Conservation (phyloP, 1,284 basidiomycete species). For the Schizopora paradoxa region DNA sequence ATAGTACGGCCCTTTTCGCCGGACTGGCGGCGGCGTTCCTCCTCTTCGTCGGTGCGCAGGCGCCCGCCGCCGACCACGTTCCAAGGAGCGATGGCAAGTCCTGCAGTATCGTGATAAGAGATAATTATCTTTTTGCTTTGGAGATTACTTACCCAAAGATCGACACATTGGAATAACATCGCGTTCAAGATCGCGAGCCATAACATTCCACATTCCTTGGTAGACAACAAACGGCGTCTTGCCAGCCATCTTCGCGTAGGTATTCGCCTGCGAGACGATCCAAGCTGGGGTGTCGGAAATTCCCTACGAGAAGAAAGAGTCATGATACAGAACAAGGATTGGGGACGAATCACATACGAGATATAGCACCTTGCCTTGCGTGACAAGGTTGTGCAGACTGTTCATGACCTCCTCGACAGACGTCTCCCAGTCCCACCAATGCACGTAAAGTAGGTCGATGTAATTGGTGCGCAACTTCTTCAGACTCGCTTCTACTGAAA, state of each 20-base stretch:
- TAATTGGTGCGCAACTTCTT: slow-evolving; percentile 54
- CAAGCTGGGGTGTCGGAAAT: slow-evolving; percentile 29
- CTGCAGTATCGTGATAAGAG: slow-evolving; percentile 11
- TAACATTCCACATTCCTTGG: slow-evolving; percentile 47
- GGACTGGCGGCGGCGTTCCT: slow-evolving; percentile 10
- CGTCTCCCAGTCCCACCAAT: slow-evolving; percentile 31
- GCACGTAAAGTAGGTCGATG: slow-evolving; percentile 50
- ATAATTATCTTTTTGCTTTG: too few relatives aligned
- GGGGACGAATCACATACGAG: slow-evolving; percentile 17
- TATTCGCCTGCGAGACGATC: slow-evolving; percentile 26
- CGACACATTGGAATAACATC: slow-evolving; percentile 56
- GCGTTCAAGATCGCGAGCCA: slow-evolving; percentile 41
- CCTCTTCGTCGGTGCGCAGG: slow-evolving; percentile 21
- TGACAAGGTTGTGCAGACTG: slow-evolving; percentile 27
- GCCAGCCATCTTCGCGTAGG: slow-evolving; percentile 35
- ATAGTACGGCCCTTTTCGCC: slow-evolving; percentile 17
- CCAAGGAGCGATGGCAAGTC: slow-evolving; percentile 31
- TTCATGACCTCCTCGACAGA: slow-evolving; percentile 33
- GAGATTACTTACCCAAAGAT: too few relatives aligned
- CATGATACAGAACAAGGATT: not conserved
- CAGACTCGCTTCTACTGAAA: slow-evolving; percentile 39
- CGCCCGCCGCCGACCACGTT: slow-evolving; percentile 25
- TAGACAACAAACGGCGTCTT: slow-evolving; percentile 49
- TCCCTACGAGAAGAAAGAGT: slow-evolving; percentile 1
- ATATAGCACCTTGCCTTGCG: slow-evolving; percentile 29